Percentiles rank a stretch among this genome's conserved stretches.
Conservation (phyloP, 768 basidiomycete genomes). For the Psilocybe cyanescens region DNA sequence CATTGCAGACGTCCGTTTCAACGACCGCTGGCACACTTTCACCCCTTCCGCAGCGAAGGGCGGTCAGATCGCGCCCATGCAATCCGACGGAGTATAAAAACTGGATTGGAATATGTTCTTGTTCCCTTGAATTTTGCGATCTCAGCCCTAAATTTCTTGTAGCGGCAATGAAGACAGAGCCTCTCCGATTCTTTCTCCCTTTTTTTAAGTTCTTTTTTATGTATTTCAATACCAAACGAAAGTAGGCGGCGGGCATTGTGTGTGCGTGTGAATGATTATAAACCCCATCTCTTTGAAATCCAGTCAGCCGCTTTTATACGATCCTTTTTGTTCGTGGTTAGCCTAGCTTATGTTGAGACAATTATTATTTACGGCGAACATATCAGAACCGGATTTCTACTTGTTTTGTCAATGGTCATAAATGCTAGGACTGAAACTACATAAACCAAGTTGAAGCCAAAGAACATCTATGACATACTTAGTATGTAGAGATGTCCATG, state of each 20-base stretch:
- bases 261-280: too few species aligned
- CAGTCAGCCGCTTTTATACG: too few species aligned
- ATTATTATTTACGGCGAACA: too few species aligned
- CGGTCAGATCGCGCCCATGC: constrained; percentile 71
- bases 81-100: constrained; percentile 46
- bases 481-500: too few species aligned
- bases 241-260: background rate
- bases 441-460: too few species aligned
- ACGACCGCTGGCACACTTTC: constrained; percentile 95
- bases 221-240: background rate
- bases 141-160: background rate
- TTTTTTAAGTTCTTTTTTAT: constrained; percentile 1
- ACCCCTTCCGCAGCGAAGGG: constrained; percentile 89
- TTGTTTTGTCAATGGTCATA: too few species aligned
- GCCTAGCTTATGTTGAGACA: too few species aligned
- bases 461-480: too few species aligned
- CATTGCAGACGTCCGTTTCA: constrained; percentile 83
- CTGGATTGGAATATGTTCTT: background rate
- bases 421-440: too few species aligned
- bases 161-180: background rate
- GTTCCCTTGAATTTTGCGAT: background rate
- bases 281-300: too few species aligned
- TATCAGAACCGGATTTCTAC: too few species aligned
- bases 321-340: too few species aligned
- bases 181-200: background rate